Evolutionary conservation across 139 green algal species (phyloP), one percentile per base, ranked within the genome.

Genomic region (Raphidocelis subcapitata): DNA sequence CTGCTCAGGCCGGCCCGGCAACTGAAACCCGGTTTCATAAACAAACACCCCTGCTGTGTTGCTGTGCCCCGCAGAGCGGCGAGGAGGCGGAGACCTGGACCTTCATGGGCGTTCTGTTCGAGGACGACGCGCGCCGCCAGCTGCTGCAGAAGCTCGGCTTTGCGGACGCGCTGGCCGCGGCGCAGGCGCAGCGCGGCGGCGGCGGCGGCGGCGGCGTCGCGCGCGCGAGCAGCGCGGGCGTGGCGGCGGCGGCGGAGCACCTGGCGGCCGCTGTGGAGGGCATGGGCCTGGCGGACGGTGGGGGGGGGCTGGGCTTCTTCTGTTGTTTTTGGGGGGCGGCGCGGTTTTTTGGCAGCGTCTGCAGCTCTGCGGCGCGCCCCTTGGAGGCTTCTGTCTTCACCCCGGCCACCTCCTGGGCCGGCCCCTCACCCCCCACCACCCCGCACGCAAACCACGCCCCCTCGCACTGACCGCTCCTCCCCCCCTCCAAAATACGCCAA

Each of bases 21-120:
- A n/a, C n/a, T n/a, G n/a, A n/a, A n/a, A 20, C 41, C 41, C 41
- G 8, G 8, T 49, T 49, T 12, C 41, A 49, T 49, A n/a, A n/a
- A n/a, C n/a, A n/a, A 8, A 49, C 41, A 49, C 8, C 41, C 12
- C 8, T 20, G 41, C 41, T 20, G 12, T 49, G 41, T 8, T 12
- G 41, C 41, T 47, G 32, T 16, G 52, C 46, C 21, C 26, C 24
- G 59, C 32, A 41, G 32, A 44, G n/a, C 26, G 23, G 36, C 8
- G 81, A 94, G 20, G 95, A 98, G 47, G 79, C 75, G 12, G 95
- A 99, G 82, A 97, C 90, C 0, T 99, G 95, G 95, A 66, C 79
- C 0, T 97, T 98, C 75, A 79, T 99, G 77, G 74, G 79, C 3
- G 84, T 97, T 35, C 88, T 98, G 60, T 99, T 98, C 86, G 91